Percentiles rank a stretch among this genome's conserved stretches.
phyloP scores from a whole-genome alignment of 2,329 filamentous ascomycete species.

The Aureobasidium sp. region DNA sequence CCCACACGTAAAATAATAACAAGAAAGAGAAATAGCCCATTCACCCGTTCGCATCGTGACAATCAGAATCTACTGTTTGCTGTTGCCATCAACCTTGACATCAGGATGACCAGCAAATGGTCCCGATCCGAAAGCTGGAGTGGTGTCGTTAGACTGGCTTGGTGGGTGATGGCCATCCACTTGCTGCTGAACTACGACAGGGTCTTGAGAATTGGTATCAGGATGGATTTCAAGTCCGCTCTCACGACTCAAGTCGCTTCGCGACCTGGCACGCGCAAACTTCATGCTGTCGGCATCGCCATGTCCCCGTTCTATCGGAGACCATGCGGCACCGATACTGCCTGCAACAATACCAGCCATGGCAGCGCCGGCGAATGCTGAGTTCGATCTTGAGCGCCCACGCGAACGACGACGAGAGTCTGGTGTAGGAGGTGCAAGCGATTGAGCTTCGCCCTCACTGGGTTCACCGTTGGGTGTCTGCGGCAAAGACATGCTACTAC shows the following conservation, averaged over 20 bases:
- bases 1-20: neutral
- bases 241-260: constrained; percentile 25
- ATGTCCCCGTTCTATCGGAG: constrained; percentile 53
- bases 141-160: constrained; percentile 38
- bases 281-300: constrained; percentile 35
- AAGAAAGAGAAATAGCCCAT: neutral
- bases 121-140: constrained; percentile 36
- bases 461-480: constrained; percentile 55
- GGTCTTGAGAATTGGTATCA: constrained; percentile 42
- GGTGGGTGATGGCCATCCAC: constrained; percentile 32
- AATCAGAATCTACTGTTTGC: neutral
- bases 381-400: constrained; percentile 62
- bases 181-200: constrained; percentile 36
- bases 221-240: constrained; percentile 43
- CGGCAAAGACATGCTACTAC: constrained; percentile 58
- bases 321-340: constrained; percentile 64
- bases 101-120: constrained; percentile 36
- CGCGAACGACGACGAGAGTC: constrained; percentile 52
- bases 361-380: constrained; percentile 66
- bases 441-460: constrained; percentile 34
- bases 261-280: constrained; percentile 27
- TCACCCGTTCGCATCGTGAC: neutral
- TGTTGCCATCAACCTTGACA: neutral
- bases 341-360: constrained; percentile 81
- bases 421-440: constrained; percentile 42